Evolutionary conservation across 371 early-diverging fungal genomes (phyloP), one percentile per base, ranked within the genome.

Genomic region (Haplosporangium sp.): DNA sequence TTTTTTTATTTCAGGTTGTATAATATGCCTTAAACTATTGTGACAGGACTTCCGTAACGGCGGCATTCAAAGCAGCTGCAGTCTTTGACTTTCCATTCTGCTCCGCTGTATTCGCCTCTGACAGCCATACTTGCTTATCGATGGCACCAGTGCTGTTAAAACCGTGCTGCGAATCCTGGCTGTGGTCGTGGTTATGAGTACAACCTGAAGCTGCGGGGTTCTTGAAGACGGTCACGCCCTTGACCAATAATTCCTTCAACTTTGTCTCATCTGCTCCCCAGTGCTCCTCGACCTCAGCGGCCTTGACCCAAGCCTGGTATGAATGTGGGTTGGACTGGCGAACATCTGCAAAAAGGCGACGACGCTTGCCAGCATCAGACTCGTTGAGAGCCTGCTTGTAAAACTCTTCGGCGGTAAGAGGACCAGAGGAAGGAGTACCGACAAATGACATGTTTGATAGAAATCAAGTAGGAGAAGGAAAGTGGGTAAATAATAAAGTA

Each of bases 291-390:
- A 39, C 61, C 40, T 64, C 67, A 9, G 76, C 76, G 3, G 67
- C 71, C 47, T 62, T 34, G 59, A 76, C 65, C 34, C 67, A 76
- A n/a, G 67, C 27, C 50, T 59, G 64, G 40, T 63, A 67, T 6
- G 35, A 19, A 42, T 68, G 42, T 13, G 64, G 38, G 39, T 64
- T 69, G 20, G 77, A 77, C n/a, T 65, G 72, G 17, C 72, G 77
- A 2, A 66, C 72, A 27, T 77, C 69, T 1, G 77, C 77, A 72
- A 77, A 77, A n/a, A 77, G 65, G 4, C 77, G 69, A n/a, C 69
- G 69, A 48, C 73, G 72, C 20, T 35, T 65, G 67, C 35, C 42
- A 15, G 75, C 63, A 27, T 81, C 75, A 2, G 57, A 1, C 48
- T 74, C 69, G 6, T 45, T 34, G 34, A 71, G 9, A 0, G 75